Evolutionary conservation across 768 basidiomycete genomes (phyloP).

Genomic region (Termitomyces heimii): DNA sequence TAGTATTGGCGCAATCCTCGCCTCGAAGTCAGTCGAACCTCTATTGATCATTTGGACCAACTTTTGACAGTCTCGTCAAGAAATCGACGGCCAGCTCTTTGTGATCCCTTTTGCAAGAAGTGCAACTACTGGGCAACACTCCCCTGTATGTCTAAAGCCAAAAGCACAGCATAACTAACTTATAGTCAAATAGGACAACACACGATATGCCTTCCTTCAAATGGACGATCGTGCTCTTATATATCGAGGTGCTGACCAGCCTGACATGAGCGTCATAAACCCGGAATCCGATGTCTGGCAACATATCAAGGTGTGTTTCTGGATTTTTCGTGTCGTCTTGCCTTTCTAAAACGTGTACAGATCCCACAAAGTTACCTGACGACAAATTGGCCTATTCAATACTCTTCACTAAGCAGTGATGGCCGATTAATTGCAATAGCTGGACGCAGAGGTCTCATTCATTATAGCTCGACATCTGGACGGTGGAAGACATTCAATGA

Average conservation of each 20-base stretch:
- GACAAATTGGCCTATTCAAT: constrained; percentile 90
- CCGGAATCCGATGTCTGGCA: constrained; percentile 99
- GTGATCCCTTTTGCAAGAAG: constrained; percentile 92
- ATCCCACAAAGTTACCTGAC: constrained; percentile 86
- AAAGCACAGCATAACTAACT: neutral
- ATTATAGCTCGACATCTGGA: constrained; percentile 92
- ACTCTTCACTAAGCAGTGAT: constrained; percentile 86
- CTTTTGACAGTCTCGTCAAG: constrained; percentile 25
- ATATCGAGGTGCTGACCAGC: constrained; percentile 95
- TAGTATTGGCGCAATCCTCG: constrained; percentile 58
- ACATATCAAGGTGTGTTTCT: constrained; percentile 68
- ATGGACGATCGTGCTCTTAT: constrained; percentile 92
- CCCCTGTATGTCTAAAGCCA: constrained; percentile 55
- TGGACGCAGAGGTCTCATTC: constrained; percentile 83
- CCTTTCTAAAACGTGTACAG: constrained; percentile 32
- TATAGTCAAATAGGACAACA: constrained; percentile 66
- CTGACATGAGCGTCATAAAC: constrained; percentile 97
- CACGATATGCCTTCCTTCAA: constrained; percentile 91
- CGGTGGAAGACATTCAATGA: constrained; percentile 90
- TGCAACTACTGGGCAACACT: constrained; percentile 85
- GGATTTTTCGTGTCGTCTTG: neutral
- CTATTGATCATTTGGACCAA: neutral
- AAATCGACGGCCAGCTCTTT: constrained; percentile 67
- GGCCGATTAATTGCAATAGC: constrained; percentile 91
- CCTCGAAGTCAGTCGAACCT: constrained; percentile 39